Base-by-base conservation (phyloP, 2,329 filamentous ascomycete genomes). In the Pestalotiopsis sp. region DNA sequence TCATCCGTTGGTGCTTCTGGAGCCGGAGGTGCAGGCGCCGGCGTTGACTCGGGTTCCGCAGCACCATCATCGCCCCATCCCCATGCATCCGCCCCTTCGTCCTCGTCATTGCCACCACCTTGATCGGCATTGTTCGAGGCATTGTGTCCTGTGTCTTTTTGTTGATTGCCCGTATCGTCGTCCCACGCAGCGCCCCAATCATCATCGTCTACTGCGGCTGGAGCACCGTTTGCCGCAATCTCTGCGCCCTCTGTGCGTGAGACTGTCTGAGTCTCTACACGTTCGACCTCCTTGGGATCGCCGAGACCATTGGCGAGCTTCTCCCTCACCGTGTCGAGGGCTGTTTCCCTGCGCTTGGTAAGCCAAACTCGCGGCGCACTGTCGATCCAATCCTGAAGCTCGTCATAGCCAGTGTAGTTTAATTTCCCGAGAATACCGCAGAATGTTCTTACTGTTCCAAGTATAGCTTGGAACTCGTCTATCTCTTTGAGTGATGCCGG, bases 161-260 rank as follows among this genome's bases (percentile, higher is more conserved):
- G 61, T 45, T 72, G 72, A 17, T 72, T 69, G 45, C 67, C 14
- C 68, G 67, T 90, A 2, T 91, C 89, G 25, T 94, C 92, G 69
- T 91, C 90, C 94, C 95, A 98, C 13, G 89, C 91, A 59, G 90
- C 89, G 74, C 93, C 91, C 93, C 94, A 97, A 61, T 94, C 93
- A 67, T 85, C 81, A 59, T 84, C 85, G 14, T 82, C 79, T 9
- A 73, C 82, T 0, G 81, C 79, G 9, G 81, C 79, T 4, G 84
- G 83, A 14, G 81, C 79, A 14, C 84, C 85, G 25, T 85, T 88
- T 1, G 87, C 85, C 38, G 87, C 82, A 49, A 94, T 84, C 70
- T 92, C 85, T 67, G 89, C 88, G 66, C 93, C 92, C 72, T 92
- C 89, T 0, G 84, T 84, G 63, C 87, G 86, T 2, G 90, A 91